Conservation (phyloP, 768 basidiomycete genomes). For the Lentinus brumalis region DNA sequence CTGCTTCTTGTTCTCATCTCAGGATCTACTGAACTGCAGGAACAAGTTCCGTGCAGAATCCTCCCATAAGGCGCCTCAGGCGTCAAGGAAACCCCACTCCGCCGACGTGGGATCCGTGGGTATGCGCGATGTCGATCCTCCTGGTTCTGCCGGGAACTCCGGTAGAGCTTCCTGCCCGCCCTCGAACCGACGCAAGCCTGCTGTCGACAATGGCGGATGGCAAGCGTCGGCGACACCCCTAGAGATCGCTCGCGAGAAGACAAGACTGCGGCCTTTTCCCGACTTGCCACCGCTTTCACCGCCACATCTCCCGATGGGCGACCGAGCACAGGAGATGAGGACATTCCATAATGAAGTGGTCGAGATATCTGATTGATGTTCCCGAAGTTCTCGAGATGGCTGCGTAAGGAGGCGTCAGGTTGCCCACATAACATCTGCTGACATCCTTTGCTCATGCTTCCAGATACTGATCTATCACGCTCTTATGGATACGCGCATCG, state of each 20-base stretch:
- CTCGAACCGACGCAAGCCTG: background rate
- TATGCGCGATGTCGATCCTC: background rate
- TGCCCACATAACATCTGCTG: background rate
- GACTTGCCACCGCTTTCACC: constrained; percentile 13
- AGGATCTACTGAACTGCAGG: constrained; percentile 4
- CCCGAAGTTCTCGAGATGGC: background rate
- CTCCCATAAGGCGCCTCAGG: background rate
- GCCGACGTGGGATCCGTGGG: background rate
- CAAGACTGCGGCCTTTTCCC: constrained; percentile 4
- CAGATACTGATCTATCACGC: background rate
- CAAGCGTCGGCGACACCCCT: background rate
- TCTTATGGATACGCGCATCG: background rate
- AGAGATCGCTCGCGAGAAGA: background rate
- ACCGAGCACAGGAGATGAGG: background rate
- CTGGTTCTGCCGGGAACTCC: background rate
- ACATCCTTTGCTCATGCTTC: background rate
- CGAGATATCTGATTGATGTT: constrained; percentile 19
- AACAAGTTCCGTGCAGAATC: constrained; percentile 1
- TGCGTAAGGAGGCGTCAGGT: background rate
- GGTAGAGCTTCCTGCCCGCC: background rate
- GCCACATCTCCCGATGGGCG: background rate
- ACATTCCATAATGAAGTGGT: constrained; percentile 9
- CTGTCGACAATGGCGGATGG: background rate
- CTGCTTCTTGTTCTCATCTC: background rate
- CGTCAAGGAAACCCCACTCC: constrained; percentile 1